Conservation (phyloP, 179 eudicot genomes). For the Amaranthus tricolor region DNA sequence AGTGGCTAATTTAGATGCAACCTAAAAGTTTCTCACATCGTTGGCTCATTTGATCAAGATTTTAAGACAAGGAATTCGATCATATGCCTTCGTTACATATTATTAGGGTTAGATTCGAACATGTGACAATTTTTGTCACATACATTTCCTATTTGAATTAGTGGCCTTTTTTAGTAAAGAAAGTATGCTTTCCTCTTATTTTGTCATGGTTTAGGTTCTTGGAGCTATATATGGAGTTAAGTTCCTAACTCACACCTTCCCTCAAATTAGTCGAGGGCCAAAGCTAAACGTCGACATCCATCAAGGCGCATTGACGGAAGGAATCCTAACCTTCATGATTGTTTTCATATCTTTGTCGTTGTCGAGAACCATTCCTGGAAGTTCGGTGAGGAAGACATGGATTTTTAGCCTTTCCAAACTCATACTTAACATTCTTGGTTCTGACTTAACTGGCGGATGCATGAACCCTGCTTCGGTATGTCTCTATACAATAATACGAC, state of each 20-base stretch:
- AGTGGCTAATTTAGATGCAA: too few relatives aligned
- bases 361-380: constrained; percentile 55
- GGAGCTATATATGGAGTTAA: constrained; percentile 72
- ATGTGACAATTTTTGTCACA: too few relatives aligned
- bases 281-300: constrained; percentile 62
- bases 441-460: constrained; percentile 89
- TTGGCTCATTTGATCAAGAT: neutral
- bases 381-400: constrained; percentile 85
- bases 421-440: constrained; percentile 65
- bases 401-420: constrained; percentile 78
- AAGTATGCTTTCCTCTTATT: neutral
- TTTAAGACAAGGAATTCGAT: too few relatives aligned
- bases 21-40: neutral
- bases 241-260: constrained; percentile 49
- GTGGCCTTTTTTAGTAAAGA: neutral
- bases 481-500: neutral
- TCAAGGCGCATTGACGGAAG: constrained; percentile 84
- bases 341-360: constrained; percentile 51
- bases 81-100: too few relatives aligned
- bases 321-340: constrained; percentile 58
- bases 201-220: constrained; percentile 37
- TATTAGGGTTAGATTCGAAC: too few relatives aligned
- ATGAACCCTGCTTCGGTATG: constrained; percentile 97
- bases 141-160: too few relatives aligned
- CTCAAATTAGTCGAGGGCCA: constrained; percentile 66